These are phyloP conservation scores for Neurospora hispaniola DNA, from an alignment of 495 filamentous ascomycete species.

Conservation along the genomic window DNA sequence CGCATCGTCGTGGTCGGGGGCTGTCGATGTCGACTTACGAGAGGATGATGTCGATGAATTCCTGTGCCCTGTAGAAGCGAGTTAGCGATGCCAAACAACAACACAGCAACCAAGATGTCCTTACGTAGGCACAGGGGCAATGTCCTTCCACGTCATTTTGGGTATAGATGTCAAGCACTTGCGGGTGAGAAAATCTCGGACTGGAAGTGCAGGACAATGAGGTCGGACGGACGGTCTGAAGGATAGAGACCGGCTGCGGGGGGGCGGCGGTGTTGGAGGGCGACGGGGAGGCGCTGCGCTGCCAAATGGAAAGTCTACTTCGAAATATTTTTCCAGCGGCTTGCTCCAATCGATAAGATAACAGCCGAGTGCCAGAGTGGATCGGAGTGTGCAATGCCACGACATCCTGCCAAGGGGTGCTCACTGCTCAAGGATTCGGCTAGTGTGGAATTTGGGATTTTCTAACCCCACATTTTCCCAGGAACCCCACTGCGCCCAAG, in stretches of 20 bases:
- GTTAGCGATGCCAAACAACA: slow-evolving; percentile 2
- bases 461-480: not conserved
- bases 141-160: slow-evolving; percentile 48
- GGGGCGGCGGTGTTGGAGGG: not conserved
- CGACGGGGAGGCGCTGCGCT: not conserved
- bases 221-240: not conserved
- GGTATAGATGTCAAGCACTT: not conserved
- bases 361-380: not conserved
- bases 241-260: not conserved
- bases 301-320: not conserved
- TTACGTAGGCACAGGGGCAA: slow-evolving; percentile 82
- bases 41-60: slow-evolving; percentile 95
- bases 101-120: slow-evolving; percentile 9
- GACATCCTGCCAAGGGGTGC: not conserved
- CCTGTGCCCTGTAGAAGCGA: slow-evolving; percentile 37
- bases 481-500: not conserved
- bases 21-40: slow-evolving; percentile 15
- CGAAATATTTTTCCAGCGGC: slow-evolving; percentile 25
- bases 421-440: not conserved
- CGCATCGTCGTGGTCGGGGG: not conserved
- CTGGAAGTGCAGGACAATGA: not conserved
- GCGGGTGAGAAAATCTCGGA: slow-evolving; percentile 8
- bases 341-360: slow-evolving; percentile 21
- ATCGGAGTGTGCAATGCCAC: not conserved
- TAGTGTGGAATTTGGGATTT: not conserved